Evolutionary conservation across 768 basidiomycete species (phyloP), one percentile per base, ranked within the genome.

Genomic region (Galerina sulciceps): DNA sequence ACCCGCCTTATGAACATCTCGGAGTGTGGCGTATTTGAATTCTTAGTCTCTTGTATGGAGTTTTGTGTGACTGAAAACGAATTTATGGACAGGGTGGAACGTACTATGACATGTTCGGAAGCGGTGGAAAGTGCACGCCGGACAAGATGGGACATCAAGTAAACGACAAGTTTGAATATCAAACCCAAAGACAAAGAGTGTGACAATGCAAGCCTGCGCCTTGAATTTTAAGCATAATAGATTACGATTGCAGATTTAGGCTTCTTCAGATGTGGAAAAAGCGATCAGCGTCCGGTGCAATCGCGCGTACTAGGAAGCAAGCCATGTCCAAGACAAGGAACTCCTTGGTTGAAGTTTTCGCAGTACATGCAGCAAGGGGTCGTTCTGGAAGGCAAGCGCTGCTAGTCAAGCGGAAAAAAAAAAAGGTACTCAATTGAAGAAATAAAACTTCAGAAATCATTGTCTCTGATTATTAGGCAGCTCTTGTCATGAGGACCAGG

Each of bases 271-370:
- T 57, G 55, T 43, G 26, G 45, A 43, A 53, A 55, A 55, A 41
- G 38, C 58, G 64, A 70, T 70, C 69, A 50, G 41, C 59, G 31
- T 55, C 64, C 65, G 63, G 52, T 58, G 31, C 43, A 62, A 70
- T 61, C 65, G 67, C 48, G 61, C 54, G 57, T 50, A 60, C 49
- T 11, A 53, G 46, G 59, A 53, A 64, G 53, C 54, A 18, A 37
- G 35, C 43, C 22, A 40, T 51, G 13, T 55, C 35, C 53, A 42
- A 23, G 20, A 31, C 49, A 35, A 15, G 51, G 35, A 35, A 50
- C 38, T 46, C 43, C 55, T 50, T 44, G 48, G 53, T 31, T 31
- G 26, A 31, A 31, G 40, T 31, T 60, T 52, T 58, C 53, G 55
- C 43, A 42, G 47, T 35, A 49, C 50, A 56, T 36, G 48, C 23